Conservation (phyloP, 2,329 filamentous ascomycete genomes). For the Chrysosphaeria jannelii region DNA sequence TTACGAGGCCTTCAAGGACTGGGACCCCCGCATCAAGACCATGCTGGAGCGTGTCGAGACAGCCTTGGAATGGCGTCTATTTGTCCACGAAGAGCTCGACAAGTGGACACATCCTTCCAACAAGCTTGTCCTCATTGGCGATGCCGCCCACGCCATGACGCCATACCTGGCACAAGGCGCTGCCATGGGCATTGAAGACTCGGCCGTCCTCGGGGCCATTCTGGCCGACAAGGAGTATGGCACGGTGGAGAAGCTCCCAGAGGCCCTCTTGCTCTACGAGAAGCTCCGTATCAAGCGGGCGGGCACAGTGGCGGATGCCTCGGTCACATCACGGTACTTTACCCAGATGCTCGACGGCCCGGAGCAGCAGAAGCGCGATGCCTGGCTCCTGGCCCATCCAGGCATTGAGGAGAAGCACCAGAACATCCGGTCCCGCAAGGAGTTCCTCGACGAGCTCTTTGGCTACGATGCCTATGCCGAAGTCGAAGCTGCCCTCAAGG, state of each 20-base stretch:
- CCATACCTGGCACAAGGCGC: constrained; percentile 17
- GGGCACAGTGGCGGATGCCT: constrained; percentile 2
- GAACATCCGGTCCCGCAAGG: constrained; percentile 3
- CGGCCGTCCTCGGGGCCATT: constrained; percentile 12
- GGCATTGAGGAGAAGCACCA: constrained; percentile 2
- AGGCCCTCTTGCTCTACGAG: constrained; percentile 2
- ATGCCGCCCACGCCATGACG: constrained; percentile 18
- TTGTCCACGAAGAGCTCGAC: constrained; percentile 2
- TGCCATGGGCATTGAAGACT: constrained; percentile 18
- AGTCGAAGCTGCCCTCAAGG: constrained; percentile 1
- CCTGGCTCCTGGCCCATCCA: constrained; percentile 3
- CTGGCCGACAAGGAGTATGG: constrained; percentile 6
- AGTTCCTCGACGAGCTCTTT: constrained; percentile 4
- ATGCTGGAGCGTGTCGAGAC: constrained; percentile 2
- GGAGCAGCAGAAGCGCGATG: constrained; percentile 3
- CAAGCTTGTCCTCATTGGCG: constrained; percentile 15
- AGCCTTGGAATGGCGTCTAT: constrained; percentile 3
- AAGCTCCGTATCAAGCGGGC: constrained; percentile 3
- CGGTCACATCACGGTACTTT: constrained; percentile 2
- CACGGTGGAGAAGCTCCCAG: not conserved
- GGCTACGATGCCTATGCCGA: constrained; percentile 2
- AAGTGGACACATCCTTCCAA: constrained; percentile 1
- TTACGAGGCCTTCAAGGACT: constrained; percentile 2
- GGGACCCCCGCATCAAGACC: constrained; percentile 3
- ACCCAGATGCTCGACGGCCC: constrained; percentile 3